Percentiles rank a stretch among this genome's conserved stretches.
phyloP scores from a whole-genome alignment of 257 asterid species.

The Euphrasia confusa region DNA sequence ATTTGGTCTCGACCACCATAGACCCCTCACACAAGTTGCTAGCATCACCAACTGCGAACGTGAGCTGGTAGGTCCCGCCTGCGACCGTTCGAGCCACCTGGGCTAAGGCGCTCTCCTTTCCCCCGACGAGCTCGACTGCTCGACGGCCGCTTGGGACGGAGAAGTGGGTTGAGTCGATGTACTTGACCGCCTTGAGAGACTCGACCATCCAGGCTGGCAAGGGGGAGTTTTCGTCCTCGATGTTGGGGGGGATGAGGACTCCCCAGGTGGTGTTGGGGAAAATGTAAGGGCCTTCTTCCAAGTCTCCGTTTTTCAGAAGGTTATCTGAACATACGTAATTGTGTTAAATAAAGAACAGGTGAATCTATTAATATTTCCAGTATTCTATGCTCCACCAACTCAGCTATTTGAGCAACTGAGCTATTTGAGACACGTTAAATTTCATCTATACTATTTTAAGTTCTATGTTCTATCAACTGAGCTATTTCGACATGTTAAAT shows the following conservation, averaged over 20 bases:
- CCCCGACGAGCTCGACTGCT: slow-evolving; percentile 87
- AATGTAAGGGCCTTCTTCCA: slow-evolving; percentile 89
- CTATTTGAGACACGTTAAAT: too few species aligned
- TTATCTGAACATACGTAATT: slow-evolving; percentile 40
- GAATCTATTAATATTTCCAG: too few species aligned
- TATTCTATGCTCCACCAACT: too few species aligned
- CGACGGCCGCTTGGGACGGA: slow-evolving; percentile 77
- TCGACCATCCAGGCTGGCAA: slow-evolving; percentile 98
- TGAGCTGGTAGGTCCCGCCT: slow-evolving; percentile 64
- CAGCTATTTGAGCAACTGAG: too few species aligned
- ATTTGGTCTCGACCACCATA: slow-evolving; percentile 89
- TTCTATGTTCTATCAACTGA: too few species aligned
- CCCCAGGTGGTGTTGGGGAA: slow-evolving; percentile 93
- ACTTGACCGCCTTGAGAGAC: slow-evolving; percentile 84
- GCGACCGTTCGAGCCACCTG: slow-evolving; percentile 61
- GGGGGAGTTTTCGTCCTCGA: slow-evolving; percentile 88
- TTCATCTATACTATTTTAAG: too few species aligned
- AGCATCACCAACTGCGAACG: slow-evolving; percentile 85
- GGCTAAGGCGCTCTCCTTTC: slow-evolving; percentile 92
- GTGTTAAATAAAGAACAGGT: too few species aligned
- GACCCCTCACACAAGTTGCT: slow-evolving; percentile 85
- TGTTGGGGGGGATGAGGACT: slow-evolving; percentile 82
- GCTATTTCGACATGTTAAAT: too few species aligned
- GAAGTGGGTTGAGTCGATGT: slow-evolving; percentile 79
- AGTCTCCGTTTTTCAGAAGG: slow-evolving; percentile 74